These are phyloP conservation scores for Cutaneotrichosporon cavernicola DNA, from an alignment of 1,284 basidiomycete species.

Conservation along the genomic window DNA sequence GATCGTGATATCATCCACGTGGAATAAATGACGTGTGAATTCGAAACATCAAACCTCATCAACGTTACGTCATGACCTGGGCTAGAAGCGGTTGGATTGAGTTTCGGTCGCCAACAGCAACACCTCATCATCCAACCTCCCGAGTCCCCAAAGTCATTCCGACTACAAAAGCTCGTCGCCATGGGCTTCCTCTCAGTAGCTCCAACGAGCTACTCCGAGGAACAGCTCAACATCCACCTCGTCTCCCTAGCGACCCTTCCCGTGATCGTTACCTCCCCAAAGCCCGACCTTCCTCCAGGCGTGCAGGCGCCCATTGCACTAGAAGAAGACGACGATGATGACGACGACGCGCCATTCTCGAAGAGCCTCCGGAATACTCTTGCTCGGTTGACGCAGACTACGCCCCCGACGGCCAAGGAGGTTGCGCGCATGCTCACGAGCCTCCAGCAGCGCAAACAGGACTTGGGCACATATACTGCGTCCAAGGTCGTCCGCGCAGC, in stretches of 20 bases:
- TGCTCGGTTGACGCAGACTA: constrained; percentile 36
- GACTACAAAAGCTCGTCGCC: background rate
- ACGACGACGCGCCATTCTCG: constrained; percentile 15
- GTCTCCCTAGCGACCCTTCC: constrained; percentile 48
- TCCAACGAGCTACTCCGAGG: constrained; percentile 44
- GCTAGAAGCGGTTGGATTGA: background rate
- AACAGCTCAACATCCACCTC: constrained; percentile 45
- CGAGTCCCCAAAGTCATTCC: background rate
- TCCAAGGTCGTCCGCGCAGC: constrained; percentile 37
- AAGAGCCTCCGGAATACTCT: constrained; percentile 33
- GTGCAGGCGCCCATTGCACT: background rate
- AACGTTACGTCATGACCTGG: background rate
- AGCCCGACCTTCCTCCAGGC: constrained; percentile 1
- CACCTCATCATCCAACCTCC: background rate
- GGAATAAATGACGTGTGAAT: constrained; percentile 14
- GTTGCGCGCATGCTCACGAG: constrained; percentile 37
- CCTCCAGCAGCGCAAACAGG: background rate
- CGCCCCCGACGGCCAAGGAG: constrained; percentile 29
- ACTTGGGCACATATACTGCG: background rate
- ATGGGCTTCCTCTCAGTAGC: constrained; percentile 31
- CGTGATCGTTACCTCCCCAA: constrained; percentile 29
- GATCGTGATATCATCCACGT: constrained; percentile 2
- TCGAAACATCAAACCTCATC: too few relatives aligned
- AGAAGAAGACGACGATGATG: background rate
- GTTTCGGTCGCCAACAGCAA: background rate